Conservation (phyloP, 192 early-diverging fungal species). For the Chytriomyces sp. region DNA sequence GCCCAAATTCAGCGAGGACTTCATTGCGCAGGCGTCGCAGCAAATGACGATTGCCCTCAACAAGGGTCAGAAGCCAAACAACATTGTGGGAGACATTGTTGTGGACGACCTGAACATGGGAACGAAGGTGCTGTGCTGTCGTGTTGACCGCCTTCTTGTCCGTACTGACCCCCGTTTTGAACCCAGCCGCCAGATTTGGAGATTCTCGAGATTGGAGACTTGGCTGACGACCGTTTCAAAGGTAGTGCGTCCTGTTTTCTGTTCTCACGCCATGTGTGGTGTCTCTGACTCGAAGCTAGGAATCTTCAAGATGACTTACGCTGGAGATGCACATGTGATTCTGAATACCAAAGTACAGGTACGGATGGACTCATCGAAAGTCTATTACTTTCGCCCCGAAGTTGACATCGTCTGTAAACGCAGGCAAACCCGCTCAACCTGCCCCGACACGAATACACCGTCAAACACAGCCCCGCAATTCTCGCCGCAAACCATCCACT, state of each 20-base stretch:
- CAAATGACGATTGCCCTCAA: conserved; percentile 92
- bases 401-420: not conserved
- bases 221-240: conserved; percentile 90
- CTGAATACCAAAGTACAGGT: conserved; percentile 95
- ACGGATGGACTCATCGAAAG: not conserved
- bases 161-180: not conserved
- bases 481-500: conserved; percentile 92
- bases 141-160: too few species aligned
- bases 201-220: conserved; percentile 96
- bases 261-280: not conserved
- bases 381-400: not conserved
- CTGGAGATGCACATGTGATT: conserved; percentile 89
- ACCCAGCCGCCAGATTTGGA: conserved; percentile 90
- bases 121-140: conserved; percentile 60
- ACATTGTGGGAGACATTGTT: conserved; percentile 89
- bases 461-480: conserved; percentile 33
- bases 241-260: conserved; percentile 44
- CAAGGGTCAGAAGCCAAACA: conserved; percentile 89
- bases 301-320: conserved; percentile 94
- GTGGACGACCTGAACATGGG: conserved; percentile 97
- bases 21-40: conserved; percentile 83
- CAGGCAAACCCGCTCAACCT: conserved; percentile 75
- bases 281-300: not conserved
- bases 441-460: conserved; percentile 28
- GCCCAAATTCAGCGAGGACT: conserved; percentile 86